phyloP scores from a whole-genome alignment of 1,284 basidiomycete species.

The Cerrena zonata region DNA sequence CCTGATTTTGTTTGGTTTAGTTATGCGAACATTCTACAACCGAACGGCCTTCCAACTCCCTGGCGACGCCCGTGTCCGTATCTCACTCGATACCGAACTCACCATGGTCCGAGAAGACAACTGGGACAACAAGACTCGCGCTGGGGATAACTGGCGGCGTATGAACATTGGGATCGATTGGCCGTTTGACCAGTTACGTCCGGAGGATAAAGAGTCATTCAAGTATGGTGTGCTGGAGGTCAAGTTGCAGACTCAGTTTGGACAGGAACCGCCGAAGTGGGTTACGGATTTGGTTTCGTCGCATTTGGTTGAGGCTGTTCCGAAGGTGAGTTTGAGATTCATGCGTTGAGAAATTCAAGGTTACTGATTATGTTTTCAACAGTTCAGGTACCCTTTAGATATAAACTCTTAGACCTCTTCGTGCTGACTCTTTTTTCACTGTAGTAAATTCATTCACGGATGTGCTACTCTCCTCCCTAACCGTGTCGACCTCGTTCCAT shows the following conservation, averaged over 20 bases:
- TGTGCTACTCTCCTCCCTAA: conserved; percentile 90
- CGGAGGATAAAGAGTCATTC: conserved; percentile 88
- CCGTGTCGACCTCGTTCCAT: conserved; percentile 95
- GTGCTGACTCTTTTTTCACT: conserved; percentile 10
- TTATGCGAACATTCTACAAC: conserved; percentile 98
- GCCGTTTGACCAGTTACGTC: conserved; percentile 77
- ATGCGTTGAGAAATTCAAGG: not conserved
- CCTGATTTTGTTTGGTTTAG: conserved; percentile 34
- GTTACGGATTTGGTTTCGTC: conserved; percentile 91
- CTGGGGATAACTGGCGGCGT: conserved; percentile 88
- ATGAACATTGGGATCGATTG: conserved; percentile 90
- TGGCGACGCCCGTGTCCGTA: conserved; percentile 94
- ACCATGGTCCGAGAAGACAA: conserved; percentile 94
- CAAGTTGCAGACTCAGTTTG: conserved; percentile 93
- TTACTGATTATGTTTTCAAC: not conserved
- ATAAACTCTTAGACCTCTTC: not conserved
- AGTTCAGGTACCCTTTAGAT: conserved; percentile 9
- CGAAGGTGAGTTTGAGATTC: conserved; percentile 45
- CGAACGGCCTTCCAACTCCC: conserved; percentile 98
- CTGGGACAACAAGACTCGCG: conserved; percentile 80
- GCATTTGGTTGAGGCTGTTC: conserved; percentile 89
- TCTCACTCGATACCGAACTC: conserved; percentile 95
- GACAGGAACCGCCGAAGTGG: conserved; percentile 95
- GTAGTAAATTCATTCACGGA: conserved; percentile 94
- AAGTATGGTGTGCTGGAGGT: conserved; percentile 94